These are phyloP conservation scores for Leccinum solheimii DNA, from an alignment of 1,284 basidiomycete genomes.

Conservation along the genomic window DNA sequence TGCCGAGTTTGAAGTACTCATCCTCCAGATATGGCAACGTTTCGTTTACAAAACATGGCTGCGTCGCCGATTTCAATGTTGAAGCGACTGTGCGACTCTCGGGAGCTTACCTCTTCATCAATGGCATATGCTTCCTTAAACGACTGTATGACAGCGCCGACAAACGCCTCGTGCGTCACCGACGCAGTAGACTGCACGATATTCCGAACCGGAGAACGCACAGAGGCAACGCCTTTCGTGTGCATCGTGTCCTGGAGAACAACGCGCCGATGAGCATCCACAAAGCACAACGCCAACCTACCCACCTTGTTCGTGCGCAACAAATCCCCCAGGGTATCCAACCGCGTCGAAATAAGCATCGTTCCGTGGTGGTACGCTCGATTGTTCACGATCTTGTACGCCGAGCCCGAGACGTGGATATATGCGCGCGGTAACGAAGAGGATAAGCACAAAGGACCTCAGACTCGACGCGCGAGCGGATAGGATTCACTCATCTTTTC, in stretches of 20 bases:
- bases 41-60: constrained; percentile 45
- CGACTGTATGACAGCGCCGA: constrained; percentile 66
- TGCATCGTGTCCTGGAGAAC: constrained; percentile 65
- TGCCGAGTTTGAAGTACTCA: constrained; percentile 63
- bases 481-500: constrained; percentile 74
- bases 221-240: constrained; percentile 87
- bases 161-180: constrained; percentile 71
- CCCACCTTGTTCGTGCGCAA: constrained; percentile 72
- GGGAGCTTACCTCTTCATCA: constrained; percentile 40
- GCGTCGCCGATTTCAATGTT: neutral
- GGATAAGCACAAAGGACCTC: neutral
- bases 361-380: constrained; percentile 98
- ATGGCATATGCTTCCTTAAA: constrained; percentile 70
- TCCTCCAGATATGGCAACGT: constrained; percentile 46
- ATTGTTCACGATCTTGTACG: constrained; percentile 92
- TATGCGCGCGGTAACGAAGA: neutral
- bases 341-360: constrained; percentile 90
- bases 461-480: neutral
- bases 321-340: constrained; percentile 71
- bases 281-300: neutral
- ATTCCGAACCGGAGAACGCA: constrained; percentile 91
- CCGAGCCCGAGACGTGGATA: constrained; percentile 89
- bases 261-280: neutral
- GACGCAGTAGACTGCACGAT: constrained; percentile 57
- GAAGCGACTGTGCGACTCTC: neutral